Base-by-base conservation (phyloP, 805 yeast genomes). In the Monosporozyma unispora region DNA sequence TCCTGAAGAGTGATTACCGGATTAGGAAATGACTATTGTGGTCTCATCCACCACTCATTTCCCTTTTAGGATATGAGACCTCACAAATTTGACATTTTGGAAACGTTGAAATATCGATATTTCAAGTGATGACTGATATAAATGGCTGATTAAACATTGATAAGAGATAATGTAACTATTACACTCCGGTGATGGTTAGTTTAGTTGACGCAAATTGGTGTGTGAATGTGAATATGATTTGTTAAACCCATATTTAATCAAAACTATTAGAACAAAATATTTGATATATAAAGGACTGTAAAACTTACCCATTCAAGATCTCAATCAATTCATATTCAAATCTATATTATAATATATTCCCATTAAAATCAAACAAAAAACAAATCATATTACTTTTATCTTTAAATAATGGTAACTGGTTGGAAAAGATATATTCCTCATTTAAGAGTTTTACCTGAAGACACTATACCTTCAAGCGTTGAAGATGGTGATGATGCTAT, bases 381-480 rank as follows among this genome's bases (percentile, higher is more conserved):
- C 10, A 28, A 4, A 28, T 11, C 33, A 28, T n/a, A n/a, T n/a
- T n/a, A 28, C 29, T 27, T 11, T 28, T 28, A 9, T 7, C 12
- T 14, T 28, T 28, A 28, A 10, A 39, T 12, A 21, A 39, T 39
- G 42, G 25, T 21, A 7, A 39, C 42, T 21, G 42, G 25, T 21
- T 57, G 61, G 60, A 59, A 44, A 46, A 51, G 46, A 25, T 58
- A 39, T 45, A 14, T 62, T 10, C 68, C 68, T 31, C 65, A 57
- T 44, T 47, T 60, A 37, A 60, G 68, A 45, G 50, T 50, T 3
- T 43, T 64, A 10, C 53, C 56, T 16, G 56, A 53, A 23, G 56
- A 54, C 25, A 18, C 29, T 19, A 23, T 18, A 14, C 16, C 25
- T 16, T 47, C 44, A 33, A 19, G 18, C 14, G 39, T 44, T 5